Percentiles rank a stretch among this genome's conserved stretches.
phyloP scores from a whole-genome alignment of 805 yeast genomes.

The Metschnikowia arizonensis region DNA sequence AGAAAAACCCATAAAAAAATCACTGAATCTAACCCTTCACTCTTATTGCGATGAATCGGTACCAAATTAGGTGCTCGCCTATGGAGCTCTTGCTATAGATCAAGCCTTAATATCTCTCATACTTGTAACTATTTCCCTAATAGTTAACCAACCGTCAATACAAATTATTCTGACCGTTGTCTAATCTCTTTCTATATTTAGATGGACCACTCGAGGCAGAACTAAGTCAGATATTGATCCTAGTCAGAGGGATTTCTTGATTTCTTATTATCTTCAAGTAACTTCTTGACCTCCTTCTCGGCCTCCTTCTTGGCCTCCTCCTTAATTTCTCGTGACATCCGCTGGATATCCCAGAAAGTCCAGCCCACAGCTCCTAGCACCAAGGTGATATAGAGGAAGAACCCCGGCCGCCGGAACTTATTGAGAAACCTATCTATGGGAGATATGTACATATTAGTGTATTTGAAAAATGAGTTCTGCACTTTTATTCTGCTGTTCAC shows the following conservation, averaged over 20 bases:
- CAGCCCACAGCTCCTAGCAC: conserved; percentile 24
- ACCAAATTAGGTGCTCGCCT: too few relatives aligned
- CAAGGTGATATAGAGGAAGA: conserved; percentile 31
- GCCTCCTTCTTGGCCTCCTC: conserved; percentile 9
- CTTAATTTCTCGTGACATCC: conserved; percentile 14
- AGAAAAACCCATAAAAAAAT: too few relatives aligned
- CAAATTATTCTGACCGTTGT: too few relatives aligned
- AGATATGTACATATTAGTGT: conserved; percentile 17
- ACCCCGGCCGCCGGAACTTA: conserved; percentile 31
- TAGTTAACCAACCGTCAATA: too few relatives aligned
- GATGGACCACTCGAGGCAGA: too few relatives aligned
- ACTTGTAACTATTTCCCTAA: too few relatives aligned
- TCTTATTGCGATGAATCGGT: too few relatives aligned
- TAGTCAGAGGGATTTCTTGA: not conserved
- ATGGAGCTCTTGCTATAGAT: too few relatives aligned
- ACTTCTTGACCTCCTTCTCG: conserved; percentile 5
- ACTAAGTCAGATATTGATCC: too few relatives aligned
- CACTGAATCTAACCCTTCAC: too few relatives aligned
- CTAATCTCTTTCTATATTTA: too few relatives aligned
- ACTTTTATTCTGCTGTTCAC: not conserved
- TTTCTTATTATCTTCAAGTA: not conserved
- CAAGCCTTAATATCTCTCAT: too few relatives aligned
- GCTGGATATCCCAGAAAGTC: conserved; percentile 19
- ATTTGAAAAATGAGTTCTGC: not conserved
- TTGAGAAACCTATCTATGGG: conserved; percentile 29